phyloP scores from a whole-genome alignment of 108 stramenopile species.

The Skeletonema tropicum region DNA sequence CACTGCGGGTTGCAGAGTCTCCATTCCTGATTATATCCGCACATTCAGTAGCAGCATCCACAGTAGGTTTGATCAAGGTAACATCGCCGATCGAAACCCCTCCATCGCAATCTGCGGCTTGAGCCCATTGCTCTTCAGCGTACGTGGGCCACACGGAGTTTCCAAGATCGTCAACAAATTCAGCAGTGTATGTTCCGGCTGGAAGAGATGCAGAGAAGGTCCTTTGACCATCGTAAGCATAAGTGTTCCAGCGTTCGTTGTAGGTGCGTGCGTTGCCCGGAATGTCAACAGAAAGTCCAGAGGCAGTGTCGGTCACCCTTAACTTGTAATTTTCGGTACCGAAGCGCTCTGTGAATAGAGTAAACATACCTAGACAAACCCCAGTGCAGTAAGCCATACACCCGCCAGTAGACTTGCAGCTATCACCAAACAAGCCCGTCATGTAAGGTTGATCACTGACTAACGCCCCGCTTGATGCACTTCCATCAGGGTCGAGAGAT shows the following conservation, averaged over 20 bases:
- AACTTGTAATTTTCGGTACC: conserved; percentile 45
- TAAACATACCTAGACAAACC: conserved; percentile 43
- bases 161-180: conserved; percentile 41
- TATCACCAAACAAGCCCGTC: conserved; percentile 22
- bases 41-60: conserved; percentile 20
- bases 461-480: conserved; percentile 12
- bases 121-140: conserved; percentile 47
- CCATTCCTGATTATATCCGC: conserved; percentile 46
- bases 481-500: conserved; percentile 31
- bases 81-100: conserved; percentile 23
- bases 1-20: conserved; percentile 7
- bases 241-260: conserved; percentile 19
- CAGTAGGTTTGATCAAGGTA: conserved; percentile 33
- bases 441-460: conserved; percentile 12
- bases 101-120: conserved; percentile 36
- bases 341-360: conserved; percentile 42
- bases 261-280: conserved; percentile 24
- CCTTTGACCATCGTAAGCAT: conserved; percentile 10
- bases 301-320: conserved; percentile 14
- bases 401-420: conserved; percentile 6
- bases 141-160: conserved; percentile 46
- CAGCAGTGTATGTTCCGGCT: conserved; percentile 38
- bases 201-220: conserved; percentile 51
- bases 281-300: conserved; percentile 16
- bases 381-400: conserved; percentile 46